Conservation (phyloP, 164 flowering plant genomes). For the Sedum album region DNA sequence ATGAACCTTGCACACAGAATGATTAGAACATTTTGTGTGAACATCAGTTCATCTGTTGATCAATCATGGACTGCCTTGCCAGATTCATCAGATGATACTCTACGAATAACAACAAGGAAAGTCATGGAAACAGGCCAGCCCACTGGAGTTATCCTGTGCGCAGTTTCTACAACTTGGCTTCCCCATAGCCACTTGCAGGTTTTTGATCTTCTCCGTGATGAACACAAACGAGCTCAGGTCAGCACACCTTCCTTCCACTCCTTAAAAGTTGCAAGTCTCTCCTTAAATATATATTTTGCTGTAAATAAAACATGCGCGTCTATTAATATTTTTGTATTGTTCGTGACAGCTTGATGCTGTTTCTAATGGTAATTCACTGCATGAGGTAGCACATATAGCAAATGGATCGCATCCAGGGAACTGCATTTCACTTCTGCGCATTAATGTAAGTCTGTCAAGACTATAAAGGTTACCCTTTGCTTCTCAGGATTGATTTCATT, state of each 20-base stretch:
- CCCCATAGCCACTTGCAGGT: constrained; percentile 66
- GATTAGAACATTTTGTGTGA: constrained; percentile 61
- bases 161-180: constrained; percentile 82
- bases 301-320: background rate
- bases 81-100: constrained; percentile 59
- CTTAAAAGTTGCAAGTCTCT: background rate
- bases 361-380: constrained; percentile 6
- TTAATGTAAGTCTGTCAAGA: background rate
- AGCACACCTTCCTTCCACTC: background rate
- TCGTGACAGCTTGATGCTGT: background rate
- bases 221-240: constrained; percentile 75
- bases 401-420: constrained; percentile 8
- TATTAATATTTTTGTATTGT: background rate
- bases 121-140: constrained; percentile 79
- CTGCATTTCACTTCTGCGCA: constrained; percentile 9
- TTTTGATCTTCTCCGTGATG: constrained; percentile 72
- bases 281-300: too few species aligned
- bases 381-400: constrained; percentile 7
- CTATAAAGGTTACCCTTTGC: background rate
- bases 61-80: constrained; percentile 88
- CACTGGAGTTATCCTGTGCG: constrained; percentile 66
- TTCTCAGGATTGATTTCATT: background rate
- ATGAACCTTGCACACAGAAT: constrained; percentile 86
- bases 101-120: constrained; percentile 77
- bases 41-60: constrained; percentile 51